These are phyloP conservation scores for Allantophomopsis lycopodina DNA, from an alignment of 2,329 filamentous ascomycete species.

Conservation along the genomic window DNA sequence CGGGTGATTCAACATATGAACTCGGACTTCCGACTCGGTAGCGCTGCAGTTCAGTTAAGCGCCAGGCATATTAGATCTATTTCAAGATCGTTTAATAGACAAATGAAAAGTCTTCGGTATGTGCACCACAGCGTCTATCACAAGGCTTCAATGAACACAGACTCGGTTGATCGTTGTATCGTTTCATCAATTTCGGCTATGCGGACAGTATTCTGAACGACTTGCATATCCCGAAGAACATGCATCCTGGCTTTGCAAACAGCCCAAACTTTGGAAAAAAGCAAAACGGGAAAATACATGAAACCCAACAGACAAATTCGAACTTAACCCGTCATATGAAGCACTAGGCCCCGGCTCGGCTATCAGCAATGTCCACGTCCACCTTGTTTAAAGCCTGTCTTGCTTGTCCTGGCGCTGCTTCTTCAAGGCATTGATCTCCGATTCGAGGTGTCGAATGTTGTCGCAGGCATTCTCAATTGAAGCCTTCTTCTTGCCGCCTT, in stretches of 20 bases:
- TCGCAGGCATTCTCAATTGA: constrained; percentile 58
- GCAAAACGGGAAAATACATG: too few relatives aligned
- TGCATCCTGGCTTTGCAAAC: background rate
- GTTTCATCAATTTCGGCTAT: background rate
- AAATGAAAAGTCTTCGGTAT: background rate
- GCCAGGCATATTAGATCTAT: background rate
- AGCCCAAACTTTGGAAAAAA: background rate
- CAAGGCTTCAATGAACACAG: background rate
- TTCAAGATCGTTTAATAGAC: background rate
- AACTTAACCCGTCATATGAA: too few relatives aligned
- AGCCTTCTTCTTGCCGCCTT: constrained; percentile 41
- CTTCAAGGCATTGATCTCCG: constrained; percentile 39
- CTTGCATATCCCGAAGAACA: background rate
- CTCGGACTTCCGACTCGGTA: too few relatives aligned
- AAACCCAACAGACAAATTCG: too few relatives aligned
- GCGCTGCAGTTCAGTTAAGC: background rate
- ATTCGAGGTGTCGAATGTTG: constrained; percentile 53
- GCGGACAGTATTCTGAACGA: background rate
- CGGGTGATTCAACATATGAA: too few relatives aligned
- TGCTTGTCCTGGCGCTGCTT: constrained; percentile 22
- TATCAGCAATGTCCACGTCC: background rate
- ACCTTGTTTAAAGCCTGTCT: background rate
- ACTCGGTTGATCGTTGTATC: background rate
- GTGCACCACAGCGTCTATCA: background rate
- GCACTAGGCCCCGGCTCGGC: too few relatives aligned